These are phyloP conservation scores for Fusarium sp. DNA, from an alignment of 2,329 filamentous ascomycete species.

Conservation along the genomic window DNA sequence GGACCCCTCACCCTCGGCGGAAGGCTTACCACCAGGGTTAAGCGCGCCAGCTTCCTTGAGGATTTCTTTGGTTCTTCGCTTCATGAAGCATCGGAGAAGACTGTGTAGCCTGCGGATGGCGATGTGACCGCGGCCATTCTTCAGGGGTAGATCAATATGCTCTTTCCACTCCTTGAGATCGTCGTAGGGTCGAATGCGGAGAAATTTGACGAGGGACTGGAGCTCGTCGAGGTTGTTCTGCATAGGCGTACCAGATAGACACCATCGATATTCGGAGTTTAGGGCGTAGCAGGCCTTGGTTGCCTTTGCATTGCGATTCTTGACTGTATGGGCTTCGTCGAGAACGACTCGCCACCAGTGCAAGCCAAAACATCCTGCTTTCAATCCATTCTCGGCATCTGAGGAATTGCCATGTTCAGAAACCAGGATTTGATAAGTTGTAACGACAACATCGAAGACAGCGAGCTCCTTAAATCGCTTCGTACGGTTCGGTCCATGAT, in stretches of 20 bases:
- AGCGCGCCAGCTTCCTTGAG: conserved; percentile 85
- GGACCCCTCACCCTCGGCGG: conserved; percentile 57
- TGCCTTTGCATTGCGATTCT: conserved; percentile 95
- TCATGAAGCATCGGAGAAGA: conserved; percentile 94
- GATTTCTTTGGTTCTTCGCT: conserved; percentile 97
- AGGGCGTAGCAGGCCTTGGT: conserved; percentile 91
- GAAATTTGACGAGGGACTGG: conserved; percentile 90
- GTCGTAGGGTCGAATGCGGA: conserved; percentile 90
- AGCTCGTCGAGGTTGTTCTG: conserved; percentile 98
- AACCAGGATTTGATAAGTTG: conserved; percentile 93
- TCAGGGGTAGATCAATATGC: conserved; percentile 88
- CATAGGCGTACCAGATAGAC: conserved; percentile 94
- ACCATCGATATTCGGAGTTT: conserved; percentile 90
- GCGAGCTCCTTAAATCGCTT: conserved; percentile 80
- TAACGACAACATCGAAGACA: conserved; percentile 93
- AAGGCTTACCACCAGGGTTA: conserved; percentile 75
- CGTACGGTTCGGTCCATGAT: conserved; percentile 87
- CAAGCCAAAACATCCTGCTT: conserved; percentile 86
- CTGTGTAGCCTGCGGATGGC: conserved; percentile 87
- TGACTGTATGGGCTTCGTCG: conserved; percentile 97
- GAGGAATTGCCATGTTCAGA: conserved; percentile 83
- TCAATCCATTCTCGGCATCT: conserved; percentile 65
- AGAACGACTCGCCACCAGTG: conserved; percentile 96
- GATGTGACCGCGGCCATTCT: conserved; percentile 86
- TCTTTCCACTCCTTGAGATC: conserved; percentile 88